phyloP scores from a whole-genome alignment of 805 yeast genomes.

The Starmera caribaea region DNA sequence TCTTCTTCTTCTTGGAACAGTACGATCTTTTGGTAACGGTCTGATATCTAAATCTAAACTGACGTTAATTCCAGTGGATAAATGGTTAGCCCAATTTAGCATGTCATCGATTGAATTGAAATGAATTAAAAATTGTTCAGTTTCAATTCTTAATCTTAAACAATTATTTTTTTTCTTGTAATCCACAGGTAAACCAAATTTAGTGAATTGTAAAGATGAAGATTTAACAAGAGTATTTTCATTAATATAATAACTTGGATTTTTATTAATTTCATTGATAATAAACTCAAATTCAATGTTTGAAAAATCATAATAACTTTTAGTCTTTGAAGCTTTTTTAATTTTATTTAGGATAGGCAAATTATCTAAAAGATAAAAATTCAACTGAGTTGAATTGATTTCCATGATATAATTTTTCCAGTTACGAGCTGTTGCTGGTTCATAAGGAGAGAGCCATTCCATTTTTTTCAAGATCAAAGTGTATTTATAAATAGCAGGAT shows the following conservation, averaged over 20 bases:
- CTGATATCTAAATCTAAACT: slow-evolving; percentile 68
- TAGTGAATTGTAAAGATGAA: slow-evolving; percentile 77
- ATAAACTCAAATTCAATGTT: slow-evolving; percentile 17
- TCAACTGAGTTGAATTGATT: slow-evolving; percentile 79
- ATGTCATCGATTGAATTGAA: slow-evolving; percentile 54
- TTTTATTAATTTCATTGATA: slow-evolving; percentile 7
- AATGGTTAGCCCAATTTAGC: slow-evolving; percentile 68
- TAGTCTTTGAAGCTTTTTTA: slow-evolving; percentile 18
- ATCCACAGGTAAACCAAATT: slow-evolving; percentile 78
- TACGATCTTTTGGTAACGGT: slow-evolving; percentile 64
- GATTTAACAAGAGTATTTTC: slow-evolving; percentile 38
- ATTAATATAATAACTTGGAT: slow-evolving; percentile 8
- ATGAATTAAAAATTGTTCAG: slow-evolving; percentile 68
- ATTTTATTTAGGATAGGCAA: slow-evolving; percentile 19
- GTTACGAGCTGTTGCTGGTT: slow-evolving; percentile 49
- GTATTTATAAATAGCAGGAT: slow-evolving; percentile 53
- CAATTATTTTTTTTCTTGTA: slow-evolving; percentile 63
- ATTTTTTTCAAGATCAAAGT: slow-evolving; percentile 53
- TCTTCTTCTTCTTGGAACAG: slow-evolving; percentile 71
- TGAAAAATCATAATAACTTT: slow-evolving; percentile 15
- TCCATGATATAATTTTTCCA: slow-evolving; percentile 70
- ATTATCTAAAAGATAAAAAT: slow-evolving; percentile 43
- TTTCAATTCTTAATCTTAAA: slow-evolving; percentile 69
- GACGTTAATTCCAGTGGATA: slow-evolving; percentile 70
- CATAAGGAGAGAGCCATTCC: slow-evolving; percentile 76